Conservation (phyloP, 257 asterid genomes). For the Rhazya stricta region DNA sequence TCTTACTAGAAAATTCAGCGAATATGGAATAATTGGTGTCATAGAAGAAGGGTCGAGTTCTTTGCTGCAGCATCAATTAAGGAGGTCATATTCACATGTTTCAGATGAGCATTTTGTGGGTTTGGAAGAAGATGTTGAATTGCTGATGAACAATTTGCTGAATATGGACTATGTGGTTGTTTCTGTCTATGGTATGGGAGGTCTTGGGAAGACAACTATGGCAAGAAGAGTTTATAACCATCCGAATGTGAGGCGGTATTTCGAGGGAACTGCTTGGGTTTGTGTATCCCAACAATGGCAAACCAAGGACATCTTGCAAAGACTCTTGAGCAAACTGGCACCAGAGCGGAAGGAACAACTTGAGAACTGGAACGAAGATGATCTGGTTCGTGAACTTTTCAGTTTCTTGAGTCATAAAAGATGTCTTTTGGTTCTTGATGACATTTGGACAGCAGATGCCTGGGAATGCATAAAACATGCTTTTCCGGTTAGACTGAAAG, state of each 20-base stretch:
- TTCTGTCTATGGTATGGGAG: background rate
- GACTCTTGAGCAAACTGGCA: slow-evolving; percentile 28
- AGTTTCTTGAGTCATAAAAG: slow-evolving; percentile 24
- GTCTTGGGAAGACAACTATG: slow-evolving; percentile 35
- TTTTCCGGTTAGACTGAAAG: background rate
- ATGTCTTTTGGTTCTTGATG: slow-evolving; percentile 39
- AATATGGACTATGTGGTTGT: background rate
- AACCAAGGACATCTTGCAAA: slow-evolving; percentile 29
- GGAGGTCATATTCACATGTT: too few species aligned
- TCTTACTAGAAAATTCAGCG: background rate
- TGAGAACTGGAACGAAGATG: slow-evolving; percentile 29
- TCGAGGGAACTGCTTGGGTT: slow-evolving; percentile 32
- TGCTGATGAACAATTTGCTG: background rate
- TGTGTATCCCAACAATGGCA: slow-evolving; percentile 36
- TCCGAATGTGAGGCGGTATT: slow-evolving; percentile 32
- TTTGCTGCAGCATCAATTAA: background rate
- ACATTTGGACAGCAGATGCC: slow-evolving; percentile 11
- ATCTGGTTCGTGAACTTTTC: slow-evolving; percentile 28
- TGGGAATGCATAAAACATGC: background rate
- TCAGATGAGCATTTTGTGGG: too few species aligned
- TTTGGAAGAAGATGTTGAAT: background rate
- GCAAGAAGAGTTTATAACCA: slow-evolving; percentile 34
- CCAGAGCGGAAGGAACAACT: slow-evolving; percentile 26
- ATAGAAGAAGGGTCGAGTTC: slow-evolving; percentile 3
- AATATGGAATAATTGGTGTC: background rate